Conservation (phyloP, 129 eudicot species). For the Chrysanthemum makinoi region DNA sequence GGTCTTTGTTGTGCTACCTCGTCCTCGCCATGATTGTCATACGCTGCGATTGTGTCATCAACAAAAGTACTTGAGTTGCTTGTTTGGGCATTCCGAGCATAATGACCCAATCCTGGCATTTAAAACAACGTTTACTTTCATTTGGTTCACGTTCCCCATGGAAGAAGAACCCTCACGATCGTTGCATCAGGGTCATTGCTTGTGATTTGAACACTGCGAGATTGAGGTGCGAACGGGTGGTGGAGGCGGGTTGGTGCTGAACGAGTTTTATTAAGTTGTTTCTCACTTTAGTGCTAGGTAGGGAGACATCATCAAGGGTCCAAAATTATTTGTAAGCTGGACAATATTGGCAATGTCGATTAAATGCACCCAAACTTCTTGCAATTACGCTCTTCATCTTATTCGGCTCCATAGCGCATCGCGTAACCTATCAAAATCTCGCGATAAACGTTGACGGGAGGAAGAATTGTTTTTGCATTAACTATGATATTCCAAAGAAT, state of each 20-base stretch:
- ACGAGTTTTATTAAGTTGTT: conserved; percentile 5
- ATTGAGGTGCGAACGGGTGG: neutral
- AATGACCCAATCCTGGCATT: neutral
- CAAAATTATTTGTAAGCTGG: conserved; percentile 26
- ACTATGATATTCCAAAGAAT: conserved; percentile 19
- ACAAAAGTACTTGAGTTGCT: neutral
- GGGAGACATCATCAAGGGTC: conserved; percentile 16
- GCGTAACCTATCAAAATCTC: conserved; percentile 12
- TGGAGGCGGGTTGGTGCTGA: neutral
- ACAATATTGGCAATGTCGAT: conserved; percentile 15
- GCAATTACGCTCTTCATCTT: conserved; percentile 28
- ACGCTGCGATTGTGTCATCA: neutral
- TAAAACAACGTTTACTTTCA: neutral
- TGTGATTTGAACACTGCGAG: no score
- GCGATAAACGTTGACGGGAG: conserved; percentile 3
- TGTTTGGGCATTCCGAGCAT: neutral
- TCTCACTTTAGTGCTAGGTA: conserved; percentile 23
- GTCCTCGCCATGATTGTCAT: neutral
- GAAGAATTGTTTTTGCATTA: conserved; percentile 7
- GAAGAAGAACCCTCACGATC: neutral
- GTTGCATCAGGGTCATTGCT: neutral
- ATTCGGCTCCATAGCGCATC: conserved; percentile 13
- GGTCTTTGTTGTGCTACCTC: neutral
- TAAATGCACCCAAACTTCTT: conserved; percentile 7
- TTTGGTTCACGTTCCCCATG: neutral